Evolutionary conservation across 1,284 basidiomycete species (phyloP), one percentile per base, ranked within the genome.

Genomic region (Sporisorium sorghi): DNA sequence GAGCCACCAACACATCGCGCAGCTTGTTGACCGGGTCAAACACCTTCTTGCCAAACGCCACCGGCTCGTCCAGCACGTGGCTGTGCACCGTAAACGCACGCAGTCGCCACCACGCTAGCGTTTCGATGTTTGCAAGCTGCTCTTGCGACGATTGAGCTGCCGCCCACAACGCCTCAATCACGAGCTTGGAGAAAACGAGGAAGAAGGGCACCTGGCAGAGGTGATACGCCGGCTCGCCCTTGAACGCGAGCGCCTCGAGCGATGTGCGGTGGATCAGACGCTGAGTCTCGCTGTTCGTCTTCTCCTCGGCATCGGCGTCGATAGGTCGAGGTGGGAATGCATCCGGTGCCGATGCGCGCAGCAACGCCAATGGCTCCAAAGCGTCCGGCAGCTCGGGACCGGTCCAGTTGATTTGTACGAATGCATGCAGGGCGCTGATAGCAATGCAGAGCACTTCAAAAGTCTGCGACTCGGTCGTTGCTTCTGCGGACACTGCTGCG

Each of bases 211-310:
- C 86, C 68, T 88, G 87, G 19, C 91, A 88, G 49, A 99, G 91
- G 85, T 99, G 97, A 86, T 99, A 99, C 0, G 93, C 93, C 4
- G 97, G 97, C 86, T 99, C 96, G 1, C 97, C 97, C 2, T 90
- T 90, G 66, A 90, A 90, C 0, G 94, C 90, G 46, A 99, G 89
- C 69, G 91, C 90, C 5, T 91, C 87, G 47, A 95, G 87, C 14
- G 94, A 89, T 1, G 84, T 79, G 32, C 86, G 85, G 79, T 94
- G 89, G 43, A 97, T 85, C 50, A 64, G 12, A 2, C 61, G 57
- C 21, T 58, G 53, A 9, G 55, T 61, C 62, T 69, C 62, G 11
- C 46, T 48, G 9, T 65, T 71, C 11, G 81, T 56, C 32, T 62
- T 70, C 5, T 70, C 67, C 40, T 83, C 60, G 35, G 86, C 78